A percentile compares a stretch with the other conserved stretches of the same genome.
Conservation (phyloP, 208 protist species). For the Leishmania aethiopica region DNA sequence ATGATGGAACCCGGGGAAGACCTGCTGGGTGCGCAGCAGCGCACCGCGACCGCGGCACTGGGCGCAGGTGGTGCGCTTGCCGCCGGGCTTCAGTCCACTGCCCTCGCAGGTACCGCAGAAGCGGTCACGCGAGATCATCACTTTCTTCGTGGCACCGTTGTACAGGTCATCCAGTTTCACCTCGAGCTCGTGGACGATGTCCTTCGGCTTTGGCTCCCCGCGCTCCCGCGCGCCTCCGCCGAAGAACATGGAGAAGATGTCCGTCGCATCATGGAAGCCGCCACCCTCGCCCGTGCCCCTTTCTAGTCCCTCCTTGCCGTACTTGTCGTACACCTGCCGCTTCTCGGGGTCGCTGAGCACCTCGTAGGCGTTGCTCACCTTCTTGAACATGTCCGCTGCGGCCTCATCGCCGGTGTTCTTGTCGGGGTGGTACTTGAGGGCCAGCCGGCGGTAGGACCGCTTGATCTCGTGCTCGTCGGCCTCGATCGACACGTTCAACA, state of each 20-base stretch:
- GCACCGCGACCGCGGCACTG: conserved; percentile 94
- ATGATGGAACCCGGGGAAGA: conserved; percentile 95
- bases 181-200: conserved; percentile 91
- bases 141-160: conserved; percentile 92
- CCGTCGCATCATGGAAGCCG: conserved; percentile 63
- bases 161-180: conserved; percentile 98
- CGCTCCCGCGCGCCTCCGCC: conserved; percentile 62
- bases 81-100: conserved; percentile 55
- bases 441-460: conserved; percentile 85
- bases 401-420: conserved; percentile 81
- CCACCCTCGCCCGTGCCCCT: conserved; percentile 65
- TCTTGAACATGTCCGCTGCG: conserved; percentile 90
- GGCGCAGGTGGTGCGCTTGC: conserved; percentile 65
- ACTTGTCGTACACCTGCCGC: conserved; percentile 96
- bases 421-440: conserved; percentile 91
- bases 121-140: conserved; percentile 84
- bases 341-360: conserved; percentile 96
- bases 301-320: conserved; percentile 97
- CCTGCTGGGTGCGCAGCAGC: conserved; percentile 83
- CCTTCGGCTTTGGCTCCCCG: conserved; percentile 92
- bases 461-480: conserved; percentile 89
- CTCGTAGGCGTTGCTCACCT: conserved; percentile 97
- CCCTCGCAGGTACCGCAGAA: conserved; percentile 77
- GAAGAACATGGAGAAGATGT: conserved; percentile 92
- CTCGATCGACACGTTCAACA: conserved; percentile 63